Percentiles rank a stretch among this genome's conserved stretches.
phyloP scores from a whole-genome alignment of 768 basidiomycete species.

The Naganishia friedmannii region DNA sequence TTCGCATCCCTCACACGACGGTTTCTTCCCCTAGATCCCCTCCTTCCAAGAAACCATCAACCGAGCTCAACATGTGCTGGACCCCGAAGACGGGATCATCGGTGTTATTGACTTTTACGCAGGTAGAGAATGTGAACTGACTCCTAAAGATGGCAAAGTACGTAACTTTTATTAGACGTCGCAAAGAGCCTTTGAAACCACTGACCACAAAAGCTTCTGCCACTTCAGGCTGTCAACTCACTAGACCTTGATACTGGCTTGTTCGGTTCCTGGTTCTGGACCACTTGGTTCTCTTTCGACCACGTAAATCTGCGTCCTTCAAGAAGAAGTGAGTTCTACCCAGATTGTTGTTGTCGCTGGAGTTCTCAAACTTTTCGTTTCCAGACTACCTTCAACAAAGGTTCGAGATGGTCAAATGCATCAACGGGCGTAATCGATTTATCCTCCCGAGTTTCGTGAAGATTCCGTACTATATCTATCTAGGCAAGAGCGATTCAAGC shows the following conservation, averaged over 20 bases:
- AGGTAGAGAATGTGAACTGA: slow-evolving; percentile 28
- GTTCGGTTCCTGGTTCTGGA: slow-evolving; percentile 58
- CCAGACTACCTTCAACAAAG: slow-evolving; percentile 71
- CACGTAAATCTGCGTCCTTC: slow-evolving; percentile 57
- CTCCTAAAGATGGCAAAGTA: slow-evolving; percentile 46
- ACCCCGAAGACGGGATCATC: slow-evolving; percentile 61
- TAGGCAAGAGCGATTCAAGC: slow-evolving; percentile 55
- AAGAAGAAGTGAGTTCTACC: slow-evolving; percentile 54
- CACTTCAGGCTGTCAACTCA: background rate
- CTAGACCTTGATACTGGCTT: slow-evolving; percentile 27
- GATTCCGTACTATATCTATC: slow-evolving; percentile 69
- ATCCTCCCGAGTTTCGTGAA: slow-evolving; percentile 66
- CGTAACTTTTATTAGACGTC: background rate
- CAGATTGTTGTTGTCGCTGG: background rate
- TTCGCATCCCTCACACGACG: background rate
- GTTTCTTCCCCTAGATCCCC: slow-evolving; percentile 56
- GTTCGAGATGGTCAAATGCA: slow-evolving; percentile 71
- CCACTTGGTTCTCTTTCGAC: slow-evolving; percentile 54
- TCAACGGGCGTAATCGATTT: slow-evolving; percentile 70
- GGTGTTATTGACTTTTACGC: slow-evolving; percentile 70
- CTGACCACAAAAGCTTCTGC: background rate
- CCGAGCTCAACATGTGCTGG: slow-evolving; percentile 64
- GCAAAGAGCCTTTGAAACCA: background rate
- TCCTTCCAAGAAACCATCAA: slow-evolving; percentile 67
- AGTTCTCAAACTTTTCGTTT: background rate